Evolutionary conservation across 352 stramenopile species (phyloP).

Genomic region (Pythium angustatum): DNA sequence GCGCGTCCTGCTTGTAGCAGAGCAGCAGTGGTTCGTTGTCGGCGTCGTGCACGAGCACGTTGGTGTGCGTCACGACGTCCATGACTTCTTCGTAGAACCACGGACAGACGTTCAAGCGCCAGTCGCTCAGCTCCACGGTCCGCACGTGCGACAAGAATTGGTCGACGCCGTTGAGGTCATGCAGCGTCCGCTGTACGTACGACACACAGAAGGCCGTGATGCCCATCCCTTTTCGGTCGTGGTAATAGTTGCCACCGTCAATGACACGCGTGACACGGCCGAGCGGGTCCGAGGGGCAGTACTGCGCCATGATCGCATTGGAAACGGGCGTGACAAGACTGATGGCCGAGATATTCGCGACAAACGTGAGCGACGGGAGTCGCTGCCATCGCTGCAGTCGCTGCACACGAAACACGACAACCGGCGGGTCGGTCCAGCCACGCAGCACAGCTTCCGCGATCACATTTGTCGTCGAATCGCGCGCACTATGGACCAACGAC

Average conservation of each 20-base stretch:
- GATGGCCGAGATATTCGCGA: slow-evolving; percentile 7
- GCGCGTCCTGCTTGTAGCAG: slow-evolving; percentile 5
- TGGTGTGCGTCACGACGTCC: not conserved
- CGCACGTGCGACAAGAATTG: slow-evolving; percentile 5
- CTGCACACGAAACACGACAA: slow-evolving; percentile 1
- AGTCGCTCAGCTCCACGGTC: slow-evolving; percentile 6
- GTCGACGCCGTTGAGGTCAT: slow-evolving; percentile 7
- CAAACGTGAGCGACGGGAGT: slow-evolving; percentile 2
- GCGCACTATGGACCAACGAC: slow-evolving; percentile 5
- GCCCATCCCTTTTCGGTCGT: not conserved
- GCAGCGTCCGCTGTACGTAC: slow-evolving; percentile 16
- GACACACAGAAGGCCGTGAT: slow-evolving; percentile 16
- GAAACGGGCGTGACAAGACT: not conserved
- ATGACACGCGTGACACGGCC: not conserved
- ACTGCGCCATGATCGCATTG: not conserved
- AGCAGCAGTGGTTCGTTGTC: not conserved
- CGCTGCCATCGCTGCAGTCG: slow-evolving; percentile 4
- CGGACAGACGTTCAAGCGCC: slow-evolving; percentile 20
- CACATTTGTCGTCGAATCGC: not conserved
- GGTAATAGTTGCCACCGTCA: slow-evolving; percentile 23
- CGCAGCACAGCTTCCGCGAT: slow-evolving; percentile 1
- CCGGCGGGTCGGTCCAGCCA: slow-evolving; percentile 7
- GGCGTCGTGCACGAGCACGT: not conserved
- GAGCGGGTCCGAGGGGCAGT: not conserved
- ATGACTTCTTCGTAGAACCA: slow-evolving; percentile 1